phyloP scores from a whole-genome alignment of 2,329 filamentous ascomycete genomes.

The Stagonosporopsis rhizophila region DNA sequence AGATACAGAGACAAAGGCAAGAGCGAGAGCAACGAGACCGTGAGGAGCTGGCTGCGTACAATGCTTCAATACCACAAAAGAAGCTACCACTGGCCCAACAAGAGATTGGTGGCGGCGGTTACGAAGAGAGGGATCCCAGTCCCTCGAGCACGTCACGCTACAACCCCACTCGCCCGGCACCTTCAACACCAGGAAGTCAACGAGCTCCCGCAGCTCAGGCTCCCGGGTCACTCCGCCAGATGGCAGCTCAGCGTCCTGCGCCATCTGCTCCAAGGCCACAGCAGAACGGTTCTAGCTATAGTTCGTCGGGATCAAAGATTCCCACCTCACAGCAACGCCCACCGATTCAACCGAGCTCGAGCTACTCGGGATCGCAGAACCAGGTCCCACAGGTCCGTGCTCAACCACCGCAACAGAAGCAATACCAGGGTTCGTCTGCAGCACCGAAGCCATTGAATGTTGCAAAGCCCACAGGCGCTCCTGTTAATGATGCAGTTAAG shows the following conservation, averaged over 20 bases:
- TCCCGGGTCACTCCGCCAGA: conserved; percentile 59
- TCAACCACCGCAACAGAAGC: conserved; percentile 45
- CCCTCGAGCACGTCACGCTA: conserved; percentile 67
- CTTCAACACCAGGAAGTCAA: conserved; percentile 68
- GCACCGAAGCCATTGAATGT: conserved; percentile 64
- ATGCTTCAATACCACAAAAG: conserved; percentile 83
- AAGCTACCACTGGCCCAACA: conserved; percentile 85
- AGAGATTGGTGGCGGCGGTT: conserved; percentile 71
- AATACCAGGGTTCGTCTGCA: conserved; percentile 54
- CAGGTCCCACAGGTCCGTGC: conserved; percentile 55
- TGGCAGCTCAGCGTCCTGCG: conserved; percentile 78
- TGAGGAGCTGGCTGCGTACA: conserved; percentile 85
- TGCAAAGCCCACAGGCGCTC: conserved; percentile 56
- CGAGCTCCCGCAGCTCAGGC: conserved; percentile 59
- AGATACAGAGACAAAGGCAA: conserved; percentile 49
- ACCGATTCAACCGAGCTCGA: conserved; percentile 55
- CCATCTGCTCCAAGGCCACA: conserved; percentile 69
- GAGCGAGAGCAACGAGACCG: conserved; percentile 58
- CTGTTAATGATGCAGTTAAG: conserved; percentile 74
- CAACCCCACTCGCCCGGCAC: conserved; percentile 84
- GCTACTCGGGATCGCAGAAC: conserved; percentile 44
- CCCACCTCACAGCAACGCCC: conserved; percentile 41
- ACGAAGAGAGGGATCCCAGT: conserved; percentile 54
- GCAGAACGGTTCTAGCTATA: conserved; percentile 42
- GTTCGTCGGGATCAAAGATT: conserved; percentile 31